These are phyloP conservation scores for Backusella luteola DNA, from an alignment of 192 early-diverging fungal genomes.

Conservation along the genomic window DNA sequence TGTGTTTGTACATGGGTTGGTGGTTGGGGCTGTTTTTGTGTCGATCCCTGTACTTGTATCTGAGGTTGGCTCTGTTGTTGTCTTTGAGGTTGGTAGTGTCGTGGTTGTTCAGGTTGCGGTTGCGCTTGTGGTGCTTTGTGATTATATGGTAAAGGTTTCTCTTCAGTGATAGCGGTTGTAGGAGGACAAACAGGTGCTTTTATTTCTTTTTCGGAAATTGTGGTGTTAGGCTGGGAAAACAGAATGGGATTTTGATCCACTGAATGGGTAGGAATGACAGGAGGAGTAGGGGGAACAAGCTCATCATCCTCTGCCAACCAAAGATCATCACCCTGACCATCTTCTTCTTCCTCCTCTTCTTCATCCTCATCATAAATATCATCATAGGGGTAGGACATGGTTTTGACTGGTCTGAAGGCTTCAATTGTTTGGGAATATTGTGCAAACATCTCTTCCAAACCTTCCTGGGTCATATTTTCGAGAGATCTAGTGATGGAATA, in stretches of 20 bases:
- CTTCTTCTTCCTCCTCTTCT: constrained; percentile 5
- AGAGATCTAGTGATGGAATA: constrained; percentile 23
- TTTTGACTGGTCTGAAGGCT: constrained; percentile 8
- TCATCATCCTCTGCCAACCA: not conserved
- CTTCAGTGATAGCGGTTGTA: not conserved
- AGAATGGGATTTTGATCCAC: not conserved
- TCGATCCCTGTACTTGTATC: not conserved
- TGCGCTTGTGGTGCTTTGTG: not conserved
- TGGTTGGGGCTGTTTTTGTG: not conserved
- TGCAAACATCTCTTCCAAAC: constrained; percentile 34
- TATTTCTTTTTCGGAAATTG: not conserved
- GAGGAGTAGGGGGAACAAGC: not conserved
- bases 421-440: constrained; percentile 36
- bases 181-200: not conserved
- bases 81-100: not conserved
- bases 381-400: not conserved
- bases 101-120: not conserved
- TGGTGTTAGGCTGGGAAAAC: constrained; percentile 22
- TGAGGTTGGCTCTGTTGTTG: not conserved
- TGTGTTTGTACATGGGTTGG: not conserved
- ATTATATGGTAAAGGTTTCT: not conserved
- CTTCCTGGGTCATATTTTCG: constrained; percentile 33
- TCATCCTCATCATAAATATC: constrained; percentile 14
- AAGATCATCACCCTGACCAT: constrained; percentile 8
- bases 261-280: not conserved